phyloP scores from a whole-genome alignment of 257 asterid species.

The Nicotiana sylvestris region DNA sequence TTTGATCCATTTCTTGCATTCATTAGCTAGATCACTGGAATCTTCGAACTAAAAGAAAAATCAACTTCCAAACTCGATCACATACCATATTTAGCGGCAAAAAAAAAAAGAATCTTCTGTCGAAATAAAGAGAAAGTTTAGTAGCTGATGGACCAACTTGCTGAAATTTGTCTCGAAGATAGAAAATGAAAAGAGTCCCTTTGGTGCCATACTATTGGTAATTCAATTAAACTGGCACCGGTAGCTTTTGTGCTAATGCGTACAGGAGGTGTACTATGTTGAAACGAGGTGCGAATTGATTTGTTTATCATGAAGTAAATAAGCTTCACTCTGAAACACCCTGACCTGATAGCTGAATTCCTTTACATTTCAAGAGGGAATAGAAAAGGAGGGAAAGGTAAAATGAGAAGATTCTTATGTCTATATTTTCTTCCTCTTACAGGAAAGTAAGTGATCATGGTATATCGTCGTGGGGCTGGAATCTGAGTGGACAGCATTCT shows the following conservation, averaged over 20 bases:
- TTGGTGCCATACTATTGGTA: not conserved
- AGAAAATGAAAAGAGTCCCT: not conserved
- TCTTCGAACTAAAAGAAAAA: not conserved
- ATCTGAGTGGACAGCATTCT: constrained; percentile 90
- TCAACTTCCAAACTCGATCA: not conserved
- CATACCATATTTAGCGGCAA: not conserved
- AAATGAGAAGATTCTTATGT: not conserved
- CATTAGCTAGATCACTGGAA: not conserved
- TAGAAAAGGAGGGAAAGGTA: not conserved
- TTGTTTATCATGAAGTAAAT: not conserved
- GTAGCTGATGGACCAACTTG: not conserved
- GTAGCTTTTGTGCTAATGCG: not conserved
- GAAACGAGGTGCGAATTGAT: not conserved
- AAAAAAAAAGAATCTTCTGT: not conserved
- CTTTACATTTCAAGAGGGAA: not conserved
- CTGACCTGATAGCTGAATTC: not conserved
- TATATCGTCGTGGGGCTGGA: constrained; percentile 99
- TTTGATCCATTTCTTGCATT: not conserved
- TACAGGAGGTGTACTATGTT: not conserved
- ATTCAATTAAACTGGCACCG: not conserved
- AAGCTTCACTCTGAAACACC: not conserved
- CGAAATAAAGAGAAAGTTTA: not conserved
- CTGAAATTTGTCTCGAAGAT: not conserved
- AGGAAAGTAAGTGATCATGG: constrained; percentile 88
- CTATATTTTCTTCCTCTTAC: constrained; percentile 17